A percentile compares a stretch with the other conserved stretches of the same genome.
Evolutionary conservation across 441 rosid genomes (phyloP).

Genomic region (Eutrema salsugineum): DNA sequence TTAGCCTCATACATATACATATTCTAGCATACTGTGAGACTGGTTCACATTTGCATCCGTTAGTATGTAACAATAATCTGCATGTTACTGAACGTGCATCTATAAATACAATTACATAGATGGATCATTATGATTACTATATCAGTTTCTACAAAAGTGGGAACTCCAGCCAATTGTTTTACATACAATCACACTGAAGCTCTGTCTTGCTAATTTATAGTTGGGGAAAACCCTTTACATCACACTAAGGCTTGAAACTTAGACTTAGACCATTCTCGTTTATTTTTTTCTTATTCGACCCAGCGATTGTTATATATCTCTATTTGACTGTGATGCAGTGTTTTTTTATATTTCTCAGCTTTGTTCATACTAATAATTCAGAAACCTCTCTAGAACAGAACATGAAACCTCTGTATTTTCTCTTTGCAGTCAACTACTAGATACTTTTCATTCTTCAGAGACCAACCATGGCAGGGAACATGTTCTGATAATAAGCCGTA

Average conservation of each 20-base stretch:
- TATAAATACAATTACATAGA: neutral
- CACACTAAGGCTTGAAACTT: neutral
- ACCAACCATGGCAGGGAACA: conserved; percentile 27
- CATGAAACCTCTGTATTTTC: neutral
- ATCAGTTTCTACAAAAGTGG: neutral
- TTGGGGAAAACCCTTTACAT: neutral
- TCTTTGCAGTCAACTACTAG: conserved; percentile 46
- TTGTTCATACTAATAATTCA: neutral
- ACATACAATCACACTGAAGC: neutral
- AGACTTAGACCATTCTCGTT: neutral
- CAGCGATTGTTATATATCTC: neutral
- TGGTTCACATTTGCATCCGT: neutral
- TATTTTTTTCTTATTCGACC: neutral
- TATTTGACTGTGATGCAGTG: conserved; percentile 42
- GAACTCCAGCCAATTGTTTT: neutral
- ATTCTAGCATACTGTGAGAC: neutral
- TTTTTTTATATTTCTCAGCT: neutral
- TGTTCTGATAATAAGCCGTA: conserved; percentile 13
- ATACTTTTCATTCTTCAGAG: conserved; percentile 53
- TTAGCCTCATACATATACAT: neutral
- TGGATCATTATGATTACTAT: neutral
- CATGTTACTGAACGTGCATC: neutral
- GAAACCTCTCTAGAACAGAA: neutral
- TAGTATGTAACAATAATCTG: neutral
- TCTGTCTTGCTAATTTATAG: neutral